Base-by-base conservation (phyloP, 2,329 filamentous ascomycete genomes). In the Ramularia collo-cygni region DNA sequence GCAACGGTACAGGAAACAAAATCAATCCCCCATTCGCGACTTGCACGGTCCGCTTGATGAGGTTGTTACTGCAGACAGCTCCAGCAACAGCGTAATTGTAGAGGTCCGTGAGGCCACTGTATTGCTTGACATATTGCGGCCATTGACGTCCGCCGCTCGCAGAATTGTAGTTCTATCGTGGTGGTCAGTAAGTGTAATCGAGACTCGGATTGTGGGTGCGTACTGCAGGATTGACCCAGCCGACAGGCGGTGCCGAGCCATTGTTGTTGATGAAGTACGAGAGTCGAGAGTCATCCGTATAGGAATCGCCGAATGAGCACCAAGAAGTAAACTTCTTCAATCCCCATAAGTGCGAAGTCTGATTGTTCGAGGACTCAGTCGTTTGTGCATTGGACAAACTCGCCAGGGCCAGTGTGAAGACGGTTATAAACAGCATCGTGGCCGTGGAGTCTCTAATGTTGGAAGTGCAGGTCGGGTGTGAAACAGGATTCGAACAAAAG, bases 261-360 rank as follows among this genome's bases (percentile, higher is more conserved):
- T 77, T 68, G 49, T 82, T 66, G 24, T 54, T 62, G 42, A 66
- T 63, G 55, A 88, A 82, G 56, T 85, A 87, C 8, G 56, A 55
- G 8, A 85, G 58, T 8, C 84, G 75, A 9, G 73, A 76, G 53
- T 87, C 81, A 55, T 89, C 85, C 1, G 47, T 52, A 55, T 83
- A 88, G 61, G 81, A 85, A 60, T 87, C 81, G 9, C 83, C 83
- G 56, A 88, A 87, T 0, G 78, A 72, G 28, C 86, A 73, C 27
- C 86, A 59, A 35, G 76, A 80, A 18, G 76, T 70, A 56, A 85
- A 78, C 27, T 68, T 65, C 21, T 63, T 61, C 28, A 70, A 47
- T 28, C 56, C 52, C 68, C 66, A 68, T 21, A 6, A 24, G 21
- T 24, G 21, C n/a, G 21, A 6, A 24, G 21, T 24, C 21, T 24